Evolutionary conservation across 371 early-diverging fungal genomes (phyloP), one percentile per base, ranked within the genome.

Genomic region (Enterospora canceri): DNA sequence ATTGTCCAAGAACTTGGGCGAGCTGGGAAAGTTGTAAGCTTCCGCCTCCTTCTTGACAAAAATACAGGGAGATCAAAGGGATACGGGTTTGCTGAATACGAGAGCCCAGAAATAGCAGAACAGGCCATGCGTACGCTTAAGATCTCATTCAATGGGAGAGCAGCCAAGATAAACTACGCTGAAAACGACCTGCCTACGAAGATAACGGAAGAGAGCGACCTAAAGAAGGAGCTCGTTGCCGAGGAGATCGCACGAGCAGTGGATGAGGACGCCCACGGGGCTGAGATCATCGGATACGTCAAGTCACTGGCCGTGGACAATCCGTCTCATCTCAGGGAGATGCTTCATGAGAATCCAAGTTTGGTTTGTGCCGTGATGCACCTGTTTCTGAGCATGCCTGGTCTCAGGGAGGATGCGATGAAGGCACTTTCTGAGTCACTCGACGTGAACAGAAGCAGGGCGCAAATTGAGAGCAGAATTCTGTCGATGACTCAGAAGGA

Each of bases 41-140:
- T 80, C 50, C 56, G 75, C 24, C 56, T 80, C 67, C 71, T 82
- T 29, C 63, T 67, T 12, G 82, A 82, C 54, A 75, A 75, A 53
- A 65, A 64, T 30, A 82, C 82, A 33, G 79, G 79, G 8, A 82
- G 76, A 60, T 77, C 77, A 0, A 80, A 80, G 62, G 82, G 82
- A 34, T 82, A 79, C 67, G 82, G 82, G 0, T 82, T 82, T 70
- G 75, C 76, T 66, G 80, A 80, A 55, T 82, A 82, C 55, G 82
- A 82, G 61, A 73, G 74, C 19, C 79, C 80, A 21, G 34, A 76
- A 15, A 76, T 82, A 32, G 82, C 80, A 50, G 79, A 80, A 54
- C 73, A 72, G 30, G 82, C 82, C 8, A 69, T 82, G 21, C 74
- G 77, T 60, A 73, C 59, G 21, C 60, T 82, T 21, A 80, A 79